These are phyloP conservation scores for Penstemon eatonii DNA, from an alignment of 257 asterid species.

Conservation along the genomic window DNA sequence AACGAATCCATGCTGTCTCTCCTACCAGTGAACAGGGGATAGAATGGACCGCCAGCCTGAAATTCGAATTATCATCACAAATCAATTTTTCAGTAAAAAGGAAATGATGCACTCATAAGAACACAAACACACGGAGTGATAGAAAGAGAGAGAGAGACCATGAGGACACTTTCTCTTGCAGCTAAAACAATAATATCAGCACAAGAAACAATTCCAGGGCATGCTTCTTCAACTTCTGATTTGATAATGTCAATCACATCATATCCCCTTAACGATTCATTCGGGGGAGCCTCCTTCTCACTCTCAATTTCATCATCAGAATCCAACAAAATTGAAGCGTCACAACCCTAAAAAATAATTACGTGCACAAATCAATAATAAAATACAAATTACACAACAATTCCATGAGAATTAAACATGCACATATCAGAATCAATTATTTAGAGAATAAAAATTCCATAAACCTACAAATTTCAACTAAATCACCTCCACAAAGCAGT, in stretches of 20 bases:
- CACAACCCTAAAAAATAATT: slow-evolving; percentile 53
- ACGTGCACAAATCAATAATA: neutral
- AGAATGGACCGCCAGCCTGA: slow-evolving; percentile 88
- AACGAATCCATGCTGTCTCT: slow-evolving; percentile 50
- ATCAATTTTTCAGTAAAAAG: neutral
- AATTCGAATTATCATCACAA: slow-evolving; percentile 23
- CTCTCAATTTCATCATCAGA: slow-evolving; percentile 42
- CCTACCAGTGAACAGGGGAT: slow-evolving; percentile 73
- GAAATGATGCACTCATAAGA: neutral
- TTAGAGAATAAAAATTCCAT: too few relatives aligned
- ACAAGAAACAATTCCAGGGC: slow-evolving; percentile 83
- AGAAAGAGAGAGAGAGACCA: slow-evolving; percentile 40
- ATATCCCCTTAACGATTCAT: slow-evolving; percentile 55
- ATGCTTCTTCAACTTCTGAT: slow-evolving; percentile 52
- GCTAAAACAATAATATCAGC: slow-evolving; percentile 73
- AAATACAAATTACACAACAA: neutral
- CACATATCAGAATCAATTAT: neutral
- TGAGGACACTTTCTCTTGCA: slow-evolving; percentile 73
- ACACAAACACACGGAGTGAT: neutral
- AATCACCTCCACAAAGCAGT: slow-evolving; percentile 47
- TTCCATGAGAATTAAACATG: neutral
- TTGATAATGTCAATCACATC: slow-evolving; percentile 59
- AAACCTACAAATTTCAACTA: too few relatives aligned
- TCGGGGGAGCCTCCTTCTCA: slow-evolving; percentile 62
- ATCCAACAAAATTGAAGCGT: slow-evolving; percentile 73